These are phyloP conservation scores for Penicillium hesseltinei DNA, from an alignment of 2,329 filamentous ascomycete genomes.

Conservation along the genomic window DNA sequence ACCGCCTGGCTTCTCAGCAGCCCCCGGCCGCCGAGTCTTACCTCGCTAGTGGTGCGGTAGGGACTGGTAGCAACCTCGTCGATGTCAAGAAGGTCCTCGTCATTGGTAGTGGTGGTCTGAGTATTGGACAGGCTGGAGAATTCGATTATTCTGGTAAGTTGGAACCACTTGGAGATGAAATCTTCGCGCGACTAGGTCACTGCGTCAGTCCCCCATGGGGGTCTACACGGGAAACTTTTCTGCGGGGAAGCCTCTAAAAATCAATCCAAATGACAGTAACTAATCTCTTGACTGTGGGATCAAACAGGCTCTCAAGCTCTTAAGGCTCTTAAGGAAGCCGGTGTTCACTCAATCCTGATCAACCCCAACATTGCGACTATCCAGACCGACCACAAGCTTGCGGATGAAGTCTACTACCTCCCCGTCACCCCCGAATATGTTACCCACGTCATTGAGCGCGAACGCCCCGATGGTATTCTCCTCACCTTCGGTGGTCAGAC, in stretches of 20 bases:
- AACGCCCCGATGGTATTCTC: constrained; percentile 95
- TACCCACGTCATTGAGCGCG: constrained; percentile 93
- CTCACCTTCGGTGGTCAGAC: constrained; percentile 97
- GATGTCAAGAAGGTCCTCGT: constrained; percentile 97
- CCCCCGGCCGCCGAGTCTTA: constrained; percentile 84
- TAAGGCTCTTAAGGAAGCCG: constrained; percentile 94
- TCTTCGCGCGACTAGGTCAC: background rate
- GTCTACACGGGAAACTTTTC: background rate
- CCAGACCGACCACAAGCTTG: constrained; percentile 92
- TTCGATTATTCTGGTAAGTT: constrained; percentile 94
- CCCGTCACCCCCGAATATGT: constrained; percentile 98
- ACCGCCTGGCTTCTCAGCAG: constrained; percentile 54
- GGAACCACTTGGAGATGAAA: background rate
- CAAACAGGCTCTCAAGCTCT: constrained; percentile 82
- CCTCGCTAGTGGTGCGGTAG: constrained; percentile 81
- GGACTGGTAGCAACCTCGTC: constrained; percentile 70
- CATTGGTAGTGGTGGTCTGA: constrained; percentile 90
- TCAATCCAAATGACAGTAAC: constrained; percentile 4
- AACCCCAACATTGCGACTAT: constrained; percentile 99
- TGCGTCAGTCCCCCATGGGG: constrained; percentile 2
- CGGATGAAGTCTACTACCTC: constrained; percentile 97
- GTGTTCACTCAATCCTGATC: constrained; percentile 85
- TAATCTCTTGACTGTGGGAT: constrained; percentile 17
- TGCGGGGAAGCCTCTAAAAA: constrained; percentile 7
- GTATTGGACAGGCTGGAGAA: constrained; percentile 96